A percentile compares a stretch with the other conserved stretches of the same genome.
phyloP scores from a whole-genome alignment of 805 yeast species.

The Candida manassasensis region DNA sequence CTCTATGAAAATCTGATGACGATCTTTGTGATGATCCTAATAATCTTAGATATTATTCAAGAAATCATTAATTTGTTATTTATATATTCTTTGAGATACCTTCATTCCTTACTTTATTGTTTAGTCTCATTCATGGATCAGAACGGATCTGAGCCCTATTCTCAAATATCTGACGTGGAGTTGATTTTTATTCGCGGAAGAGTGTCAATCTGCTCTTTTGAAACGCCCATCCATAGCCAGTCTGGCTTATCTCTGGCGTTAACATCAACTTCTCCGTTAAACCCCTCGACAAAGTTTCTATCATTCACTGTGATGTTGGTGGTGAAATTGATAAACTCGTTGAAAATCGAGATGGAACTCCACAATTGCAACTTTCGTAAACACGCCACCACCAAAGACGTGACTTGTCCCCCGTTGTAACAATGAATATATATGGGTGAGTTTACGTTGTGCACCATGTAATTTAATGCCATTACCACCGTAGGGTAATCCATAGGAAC shows the following conservation, averaged over 20 bases:
- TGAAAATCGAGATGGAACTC: conserved; percentile 83
- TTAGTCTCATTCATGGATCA: too few relatives aligned
- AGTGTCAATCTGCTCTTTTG: conserved; percentile 49
- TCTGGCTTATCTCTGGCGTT: conserved; percentile 40
- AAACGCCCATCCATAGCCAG: conserved; percentile 67
- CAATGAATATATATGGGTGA: conserved; percentile 84
- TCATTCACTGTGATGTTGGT: conserved; percentile 79
- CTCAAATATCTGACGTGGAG: too few relatives aligned
- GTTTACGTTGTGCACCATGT: conserved; percentile 51
- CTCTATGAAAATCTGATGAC: too few relatives aligned
- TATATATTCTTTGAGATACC: too few relatives aligned
- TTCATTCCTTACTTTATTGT: too few relatives aligned
- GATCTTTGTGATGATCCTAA: too few relatives aligned
- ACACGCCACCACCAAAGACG: conserved; percentile 82
- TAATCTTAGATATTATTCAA: too few relatives aligned
- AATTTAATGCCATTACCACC: conserved; percentile 55
- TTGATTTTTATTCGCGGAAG: conserved; percentile 47
- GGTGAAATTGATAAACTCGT: conserved; percentile 75
- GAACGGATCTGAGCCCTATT: too few relatives aligned
- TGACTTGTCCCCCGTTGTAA: conserved; percentile 82
- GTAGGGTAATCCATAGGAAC: conserved; percentile 72
- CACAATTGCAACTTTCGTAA: conserved; percentile 77
- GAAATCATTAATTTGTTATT: too few relatives aligned
- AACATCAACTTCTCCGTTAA: conserved; percentile 59
- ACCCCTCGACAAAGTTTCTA: conserved; percentile 76